phyloP scores from a whole-genome alignment of 768 basidiomycete species.

The Tricholoma sp. region DNA sequence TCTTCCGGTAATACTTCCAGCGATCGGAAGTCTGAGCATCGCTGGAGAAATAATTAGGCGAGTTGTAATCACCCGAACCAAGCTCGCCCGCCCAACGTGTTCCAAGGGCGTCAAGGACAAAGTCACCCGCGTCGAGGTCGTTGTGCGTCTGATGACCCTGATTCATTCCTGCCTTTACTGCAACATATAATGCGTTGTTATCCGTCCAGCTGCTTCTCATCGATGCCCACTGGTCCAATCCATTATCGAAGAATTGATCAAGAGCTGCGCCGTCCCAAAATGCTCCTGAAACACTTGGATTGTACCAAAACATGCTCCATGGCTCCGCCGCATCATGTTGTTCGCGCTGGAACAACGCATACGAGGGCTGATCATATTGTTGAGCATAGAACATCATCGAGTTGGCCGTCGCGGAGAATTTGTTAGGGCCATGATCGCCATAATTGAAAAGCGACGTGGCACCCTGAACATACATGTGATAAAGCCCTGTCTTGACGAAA shows the following conservation, averaged over 20 bases:
- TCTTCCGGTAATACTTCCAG: conserved; percentile 95
- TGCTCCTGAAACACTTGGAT: conserved; percentile 75
- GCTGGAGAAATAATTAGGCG: conserved; percentile 70
- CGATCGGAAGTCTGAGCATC: conserved; percentile 65
- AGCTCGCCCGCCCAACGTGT: conserved; percentile 94
- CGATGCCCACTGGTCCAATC: conserved; percentile 77
- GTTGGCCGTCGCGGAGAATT: conserved; percentile 93
- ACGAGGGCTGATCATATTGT: conserved; percentile 65
- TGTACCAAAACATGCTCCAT: conserved; percentile 91
- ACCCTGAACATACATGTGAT: conserved; percentile 86
- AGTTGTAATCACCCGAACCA: conserved; percentile 79
- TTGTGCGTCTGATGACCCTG: conserved; percentile 91
- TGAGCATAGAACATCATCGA: conserved; percentile 72
- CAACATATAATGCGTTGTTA: conserved; percentile 74
- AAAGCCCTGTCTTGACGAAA: conserved; percentile 68
- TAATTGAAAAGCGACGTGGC: conserved; percentile 83
- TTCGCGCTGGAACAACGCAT: conserved; percentile 88
- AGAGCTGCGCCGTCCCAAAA: conserved; percentile 87
- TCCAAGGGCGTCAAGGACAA: conserved; percentile 91
- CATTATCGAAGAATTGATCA: conserved; percentile 76
- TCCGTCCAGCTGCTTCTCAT: conserved; percentile 95
- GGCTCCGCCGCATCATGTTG: conserved; percentile 78
- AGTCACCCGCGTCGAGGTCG: conserved; percentile 92
- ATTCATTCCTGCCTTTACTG: conserved; percentile 80
- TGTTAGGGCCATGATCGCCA: conserved; percentile 90